Evolutionary conservation across 148 eudicot species (phyloP), one percentile per base, ranked within the genome.

Genomic region (Silene conica): DNA sequence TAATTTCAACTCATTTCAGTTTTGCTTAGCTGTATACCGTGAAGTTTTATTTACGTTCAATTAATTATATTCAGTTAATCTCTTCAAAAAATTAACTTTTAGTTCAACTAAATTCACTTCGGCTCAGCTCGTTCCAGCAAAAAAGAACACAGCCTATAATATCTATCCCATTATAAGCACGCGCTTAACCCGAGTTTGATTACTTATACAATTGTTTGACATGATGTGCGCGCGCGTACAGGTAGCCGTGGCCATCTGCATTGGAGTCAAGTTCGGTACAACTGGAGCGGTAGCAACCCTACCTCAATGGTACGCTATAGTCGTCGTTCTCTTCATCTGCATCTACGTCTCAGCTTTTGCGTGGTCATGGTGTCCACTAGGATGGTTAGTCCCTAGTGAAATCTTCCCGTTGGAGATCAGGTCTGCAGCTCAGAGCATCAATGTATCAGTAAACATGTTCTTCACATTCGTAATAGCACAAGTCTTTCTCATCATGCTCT

Each of bases 331-430:
- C 26, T 87, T 92, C 83, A 92, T 92, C 21, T 92, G 97, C 81
- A 69, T 92, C 45, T 88, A 86, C 28, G 97, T 92, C 2, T 71
- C 90, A 0, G 97, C 89, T 10, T 92, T 92, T 63, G 94, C 97
- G 0, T 89, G 97, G 97, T 92, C 97, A 23, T 92, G 97, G 94
- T 94, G 97, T 0, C 97, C 97, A 0, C 84, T 92, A 0, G 94
- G 94, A 0, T 92, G 97, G 94, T 69, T 92, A 10, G 93, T 91
- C 0, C 97, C 97, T 0, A 86, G 90, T 59, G 97, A 91, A 79
- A 87, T 91, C 46, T 91, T 92, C 78, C 97, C 97, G 8, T 82
- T 92, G 1, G 97, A 91, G 63, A 91, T 91, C 66, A 85, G 97
- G 14, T 89, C 97, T 0, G 92, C 93, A 0, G 97, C 93, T 0